phyloP scores from a whole-genome alignment of 306 rosid species.

The Gynostemma pentaphyllum region DNA sequence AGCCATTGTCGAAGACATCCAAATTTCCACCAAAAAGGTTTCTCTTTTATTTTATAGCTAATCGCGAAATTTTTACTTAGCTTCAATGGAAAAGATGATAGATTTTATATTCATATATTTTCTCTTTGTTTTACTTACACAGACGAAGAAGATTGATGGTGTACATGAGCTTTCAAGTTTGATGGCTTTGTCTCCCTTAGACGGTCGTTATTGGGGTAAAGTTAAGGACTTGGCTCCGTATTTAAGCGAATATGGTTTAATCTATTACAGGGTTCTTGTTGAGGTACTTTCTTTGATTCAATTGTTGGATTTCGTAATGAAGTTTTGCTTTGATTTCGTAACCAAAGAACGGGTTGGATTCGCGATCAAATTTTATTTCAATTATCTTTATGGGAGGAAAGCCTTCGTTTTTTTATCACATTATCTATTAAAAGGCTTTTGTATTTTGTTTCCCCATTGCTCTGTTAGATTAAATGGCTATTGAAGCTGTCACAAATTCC shows the following conservation, averaged over 20 bases:
- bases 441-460: neutral
- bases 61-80: neutral
- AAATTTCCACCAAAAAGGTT: constrained; percentile 11
- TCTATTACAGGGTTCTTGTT: constrained; percentile 44
- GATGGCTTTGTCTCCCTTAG: constrained; percentile 59
- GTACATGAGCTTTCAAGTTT: constrained; percentile 38
- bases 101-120: neutral
- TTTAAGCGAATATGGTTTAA: constrained; percentile 54
- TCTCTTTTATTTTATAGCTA: neutral
- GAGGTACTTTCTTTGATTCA: constrained; percentile 34
- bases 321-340: neutral
- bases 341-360: too few relatives aligned
- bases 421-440: neutral
- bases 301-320: neutral
- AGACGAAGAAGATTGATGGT: neutral
- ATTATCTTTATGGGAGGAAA: neutral
- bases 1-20: constrained; percentile 16
- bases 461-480: constrained; percentile 60
- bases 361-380: neutral
- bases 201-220: constrained; percentile 60
- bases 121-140: neutral
- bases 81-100: constrained; percentile 13
- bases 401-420: neutral
- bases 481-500: constrained; percentile 58
- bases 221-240: constrained; percentile 50